A percentile compares a stretch with the other conserved stretches of the same genome.
Evolutionary conservation across 164 flowering plant genomes (phyloP).

Genomic region (Dillenia suffruticosa): DNA sequence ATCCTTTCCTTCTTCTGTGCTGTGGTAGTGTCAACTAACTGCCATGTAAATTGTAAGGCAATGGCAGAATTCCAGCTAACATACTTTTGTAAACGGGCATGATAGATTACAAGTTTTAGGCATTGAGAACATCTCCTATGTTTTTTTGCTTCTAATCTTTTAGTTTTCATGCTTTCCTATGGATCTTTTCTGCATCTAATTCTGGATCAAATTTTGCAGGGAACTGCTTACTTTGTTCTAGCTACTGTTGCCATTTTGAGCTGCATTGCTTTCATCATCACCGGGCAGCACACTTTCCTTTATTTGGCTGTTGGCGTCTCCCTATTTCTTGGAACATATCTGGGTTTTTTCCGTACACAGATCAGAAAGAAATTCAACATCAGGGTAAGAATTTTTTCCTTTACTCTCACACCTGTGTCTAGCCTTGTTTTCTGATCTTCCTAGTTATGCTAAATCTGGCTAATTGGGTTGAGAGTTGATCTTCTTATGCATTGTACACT

Average conservation of each 20-base stretch:
- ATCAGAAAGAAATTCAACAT: constrained; percentile 82
- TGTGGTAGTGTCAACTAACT: no score
- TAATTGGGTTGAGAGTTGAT: no score
- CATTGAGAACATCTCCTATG: background rate
- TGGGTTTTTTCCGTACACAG: constrained; percentile 63
- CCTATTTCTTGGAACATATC: constrained; percentile 45
- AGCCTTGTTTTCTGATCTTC: no score
- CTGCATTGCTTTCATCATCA: constrained; percentile 49
- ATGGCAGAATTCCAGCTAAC: no score
- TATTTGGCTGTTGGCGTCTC: constrained; percentile 58
- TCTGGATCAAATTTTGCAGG: constrained; percentile 44
- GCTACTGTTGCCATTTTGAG: constrained; percentile 36
- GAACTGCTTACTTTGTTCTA: constrained; percentile 44
- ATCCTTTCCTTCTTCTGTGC: no score
- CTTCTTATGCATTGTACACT: no score
- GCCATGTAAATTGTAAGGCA: no score
- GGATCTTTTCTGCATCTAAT: background rate
- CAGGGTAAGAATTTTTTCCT: constrained; percentile 36
- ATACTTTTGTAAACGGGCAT: no score
- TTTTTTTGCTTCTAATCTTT: background rate
- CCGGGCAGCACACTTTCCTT: constrained; percentile 49
- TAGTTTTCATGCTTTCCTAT: background rate
- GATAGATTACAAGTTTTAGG: no score
- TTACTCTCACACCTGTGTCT: no score
- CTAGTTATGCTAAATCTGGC: no score